phyloP scores from a whole-genome alignment of 108 stramenopile genomes.

The Skeletonema potamos region DNA sequence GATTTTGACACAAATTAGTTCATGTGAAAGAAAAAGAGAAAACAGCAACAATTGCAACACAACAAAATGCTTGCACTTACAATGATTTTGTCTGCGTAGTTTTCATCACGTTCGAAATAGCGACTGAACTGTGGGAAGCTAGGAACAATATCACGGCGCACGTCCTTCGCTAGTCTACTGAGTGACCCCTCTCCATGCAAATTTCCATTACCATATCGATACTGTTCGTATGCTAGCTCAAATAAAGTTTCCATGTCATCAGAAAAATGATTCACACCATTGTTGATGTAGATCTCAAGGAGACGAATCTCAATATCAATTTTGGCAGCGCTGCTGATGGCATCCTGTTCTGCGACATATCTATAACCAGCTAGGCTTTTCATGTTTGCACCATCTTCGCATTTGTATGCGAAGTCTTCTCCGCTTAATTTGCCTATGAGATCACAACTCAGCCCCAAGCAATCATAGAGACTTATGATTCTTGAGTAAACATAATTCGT shows the following conservation, averaged over 20 bases:
- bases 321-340: slow-evolving; percentile 19
- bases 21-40: background rate
- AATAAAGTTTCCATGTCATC: slow-evolving; percentile 10
- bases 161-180: slow-evolving; percentile 53
- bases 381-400: slow-evolving; percentile 11
- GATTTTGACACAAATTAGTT: background rate
- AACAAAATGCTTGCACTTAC: slow-evolving; percentile 16
- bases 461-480: slow-evolving; percentile 62
- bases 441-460: slow-evolving; percentile 52
- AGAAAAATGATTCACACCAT: slow-evolving; percentile 31
- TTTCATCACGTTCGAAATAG: slow-evolving; percentile 52
- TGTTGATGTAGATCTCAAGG: slow-evolving; percentile 42
- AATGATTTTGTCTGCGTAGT: slow-evolving; percentile 77
- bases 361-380: slow-evolving; percentile 32
- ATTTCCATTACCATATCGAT: slow-evolving; percentile 55
- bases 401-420: slow-evolving; percentile 15
- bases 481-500: slow-evolving; percentile 54
- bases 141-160: slow-evolving; percentile 64
- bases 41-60: background rate
- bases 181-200: slow-evolving; percentile 25
- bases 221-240: slow-evolving; percentile 62
- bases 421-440: slow-evolving; percentile 27
- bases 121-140: slow-evolving; percentile 57
- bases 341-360: slow-evolving; percentile 13
- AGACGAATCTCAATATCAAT: slow-evolving; percentile 34